Percentiles rank a stretch among this genome's conserved stretches.
Evolutionary conservation across 73 alveolate genomes (phyloP).

Genomic region (Uronychia binucleata): DNA sequence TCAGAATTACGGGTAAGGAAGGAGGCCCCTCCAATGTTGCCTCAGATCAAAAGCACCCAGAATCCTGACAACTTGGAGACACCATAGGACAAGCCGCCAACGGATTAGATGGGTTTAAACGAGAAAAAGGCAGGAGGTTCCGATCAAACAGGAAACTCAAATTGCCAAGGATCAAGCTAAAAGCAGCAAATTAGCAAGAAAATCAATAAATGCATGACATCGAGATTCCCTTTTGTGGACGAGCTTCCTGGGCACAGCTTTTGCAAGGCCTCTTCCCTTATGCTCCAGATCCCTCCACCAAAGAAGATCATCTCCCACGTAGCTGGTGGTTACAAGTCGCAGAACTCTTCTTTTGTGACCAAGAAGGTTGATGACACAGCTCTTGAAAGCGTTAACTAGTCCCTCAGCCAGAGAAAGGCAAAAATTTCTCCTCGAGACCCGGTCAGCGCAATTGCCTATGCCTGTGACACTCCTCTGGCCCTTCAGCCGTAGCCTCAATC

Average conservation of each 20-base stretch:
- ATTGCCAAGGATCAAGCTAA: neutral
- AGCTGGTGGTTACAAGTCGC: neutral
- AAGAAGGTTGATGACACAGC: neutral
- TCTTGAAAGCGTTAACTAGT: neutral
- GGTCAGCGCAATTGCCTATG: neutral
- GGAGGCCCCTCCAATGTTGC: neutral
- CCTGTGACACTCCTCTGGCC: neutral
- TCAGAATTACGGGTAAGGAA: neutral
- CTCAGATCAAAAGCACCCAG: neutral
- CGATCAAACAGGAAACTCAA: neutral
- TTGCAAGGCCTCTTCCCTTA: neutral
- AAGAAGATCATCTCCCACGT: neutral
- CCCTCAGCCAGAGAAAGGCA: neutral
- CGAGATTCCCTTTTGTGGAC: neutral
- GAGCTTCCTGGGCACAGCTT: neutral
- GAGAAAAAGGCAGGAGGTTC: neutral
- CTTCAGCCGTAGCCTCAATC: neutral
- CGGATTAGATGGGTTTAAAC: too few species aligned
- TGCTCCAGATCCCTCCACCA: neutral
- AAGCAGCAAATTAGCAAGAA: neutral
- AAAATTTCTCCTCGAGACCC: neutral
- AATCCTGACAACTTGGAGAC: neutral
- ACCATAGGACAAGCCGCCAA: too few species aligned
- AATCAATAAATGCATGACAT: neutral
- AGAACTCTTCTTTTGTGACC: neutral